phyloP scores from a whole-genome alignment of 2,329 filamentous ascomycete species.

The Neofusicoccum kwambonambiense region DNA sequence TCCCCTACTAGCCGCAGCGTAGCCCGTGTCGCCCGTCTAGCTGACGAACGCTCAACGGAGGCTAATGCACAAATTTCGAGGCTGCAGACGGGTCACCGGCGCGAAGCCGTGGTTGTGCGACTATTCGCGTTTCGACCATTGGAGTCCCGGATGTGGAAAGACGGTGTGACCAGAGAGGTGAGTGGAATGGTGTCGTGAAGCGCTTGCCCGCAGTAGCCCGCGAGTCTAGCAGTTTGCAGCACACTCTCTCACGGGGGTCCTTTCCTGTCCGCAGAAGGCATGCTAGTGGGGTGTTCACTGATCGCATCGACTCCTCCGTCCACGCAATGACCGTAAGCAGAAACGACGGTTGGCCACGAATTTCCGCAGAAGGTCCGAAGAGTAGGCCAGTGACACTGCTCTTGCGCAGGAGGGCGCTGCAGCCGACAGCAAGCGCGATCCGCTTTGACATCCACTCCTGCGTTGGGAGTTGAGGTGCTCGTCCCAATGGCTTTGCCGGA shows the following conservation, averaged over 20 bases:
- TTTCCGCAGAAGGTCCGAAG: slow-evolving; percentile 3
- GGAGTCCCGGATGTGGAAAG: too few relatives aligned
- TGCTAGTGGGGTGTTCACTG: not conserved
- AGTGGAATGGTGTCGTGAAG: too few relatives aligned
- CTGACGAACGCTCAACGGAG: not conserved
- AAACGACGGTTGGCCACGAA: not conserved
- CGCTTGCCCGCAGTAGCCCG: too few relatives aligned
- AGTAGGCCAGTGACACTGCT: not conserved
- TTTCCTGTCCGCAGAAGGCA: too few relatives aligned
- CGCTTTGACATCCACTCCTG: too few relatives aligned
- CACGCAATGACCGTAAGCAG: not conserved
- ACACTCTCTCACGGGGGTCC: too few relatives aligned
- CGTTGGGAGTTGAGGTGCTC: too few relatives aligned
- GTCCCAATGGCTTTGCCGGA: too few relatives aligned
- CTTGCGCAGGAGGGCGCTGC: too few relatives aligned
- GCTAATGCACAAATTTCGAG: slow-evolving; percentile 3
- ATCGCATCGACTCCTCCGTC: not conserved
- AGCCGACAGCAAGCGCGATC: too few relatives aligned
- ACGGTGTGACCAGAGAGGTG: too few relatives aligned
- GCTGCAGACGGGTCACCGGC: not conserved
- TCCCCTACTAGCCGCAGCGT: not conserved
- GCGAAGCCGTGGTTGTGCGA: not conserved
- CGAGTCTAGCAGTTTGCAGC: too few relatives aligned
- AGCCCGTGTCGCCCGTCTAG: not conserved
- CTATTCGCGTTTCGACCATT: not conserved